Evolutionary conservation across 148 eudicot genomes (phyloP).

Genomic region (Heliamphora exappendiculata): DNA sequence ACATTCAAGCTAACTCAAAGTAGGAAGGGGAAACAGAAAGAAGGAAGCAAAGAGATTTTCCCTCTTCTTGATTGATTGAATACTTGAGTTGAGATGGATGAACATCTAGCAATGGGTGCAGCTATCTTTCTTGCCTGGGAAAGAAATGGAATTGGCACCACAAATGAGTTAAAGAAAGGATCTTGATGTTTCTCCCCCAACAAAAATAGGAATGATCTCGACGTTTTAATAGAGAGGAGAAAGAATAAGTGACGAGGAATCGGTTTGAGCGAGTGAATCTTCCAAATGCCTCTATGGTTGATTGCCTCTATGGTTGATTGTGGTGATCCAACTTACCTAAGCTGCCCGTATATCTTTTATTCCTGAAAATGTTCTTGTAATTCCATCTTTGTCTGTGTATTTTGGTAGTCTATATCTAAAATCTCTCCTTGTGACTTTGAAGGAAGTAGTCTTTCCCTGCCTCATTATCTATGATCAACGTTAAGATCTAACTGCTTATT

Average conservation of each 20-base stretch:
- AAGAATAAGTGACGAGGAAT: neutral
- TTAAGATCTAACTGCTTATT: neutral
- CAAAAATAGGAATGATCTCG: neutral
- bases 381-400: neutral
- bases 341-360: neutral
- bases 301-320: neutral
- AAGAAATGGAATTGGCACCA: neutral
- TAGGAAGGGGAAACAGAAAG: neutral
- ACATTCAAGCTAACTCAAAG: too few species aligned
- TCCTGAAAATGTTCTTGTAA: neutral
- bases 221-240: neutral
- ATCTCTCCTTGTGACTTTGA: neutral
- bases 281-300: neutral
- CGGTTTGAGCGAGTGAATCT: neutral
- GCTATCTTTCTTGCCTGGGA: neutral
- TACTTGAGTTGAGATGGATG: neutral
- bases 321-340: neutral
- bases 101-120: neutral
- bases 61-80: neutral
- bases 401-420: neutral
- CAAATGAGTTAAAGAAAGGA: neutral
- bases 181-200: neutral
- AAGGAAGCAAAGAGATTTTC: neutral
- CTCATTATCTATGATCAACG: neutral
- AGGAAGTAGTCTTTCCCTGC: neutral